phyloP scores from a whole-genome alignment of 176 grass and related monocot genomes.

The Tillandsia leiboldiana region DNA sequence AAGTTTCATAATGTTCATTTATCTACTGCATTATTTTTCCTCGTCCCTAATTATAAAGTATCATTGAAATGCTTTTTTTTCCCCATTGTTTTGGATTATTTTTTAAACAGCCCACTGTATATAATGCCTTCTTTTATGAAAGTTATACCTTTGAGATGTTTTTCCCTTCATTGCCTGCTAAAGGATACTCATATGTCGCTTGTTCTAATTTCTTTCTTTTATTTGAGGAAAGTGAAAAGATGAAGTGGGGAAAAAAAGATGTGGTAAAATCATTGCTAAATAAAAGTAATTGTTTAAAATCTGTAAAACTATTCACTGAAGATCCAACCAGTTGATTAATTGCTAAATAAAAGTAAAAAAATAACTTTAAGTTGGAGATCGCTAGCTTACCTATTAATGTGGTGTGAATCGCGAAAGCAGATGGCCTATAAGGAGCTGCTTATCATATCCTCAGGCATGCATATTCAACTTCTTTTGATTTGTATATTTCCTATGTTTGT shows the following conservation, averaged over 20 bases:
- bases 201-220: background rate
- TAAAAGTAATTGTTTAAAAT: no score
- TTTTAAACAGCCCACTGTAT: no score
- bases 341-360: no score
- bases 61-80: slow-evolving; percentile 7
- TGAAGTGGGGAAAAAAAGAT: background rate
- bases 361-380: no score
- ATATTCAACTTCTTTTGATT: background rate
- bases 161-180: background rate
- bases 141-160: no score
- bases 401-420: no score
- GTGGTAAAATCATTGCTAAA: background rate
- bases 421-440: no score
- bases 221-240: background rate
- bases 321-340: no score
- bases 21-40: slow-evolving; percentile 3
- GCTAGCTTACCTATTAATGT: no score
- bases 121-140: no score
- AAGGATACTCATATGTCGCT: background rate
- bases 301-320: no score
- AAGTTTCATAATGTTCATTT: slow-evolving; percentile 6
- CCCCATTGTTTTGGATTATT: background rate
- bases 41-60: slow-evolving; percentile 16
- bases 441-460: background rate
- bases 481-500: slow-evolving; percentile 18